phyloP scores from a whole-genome alignment of 1,139 yeast species.

The Taphrina pruni region DNA sequence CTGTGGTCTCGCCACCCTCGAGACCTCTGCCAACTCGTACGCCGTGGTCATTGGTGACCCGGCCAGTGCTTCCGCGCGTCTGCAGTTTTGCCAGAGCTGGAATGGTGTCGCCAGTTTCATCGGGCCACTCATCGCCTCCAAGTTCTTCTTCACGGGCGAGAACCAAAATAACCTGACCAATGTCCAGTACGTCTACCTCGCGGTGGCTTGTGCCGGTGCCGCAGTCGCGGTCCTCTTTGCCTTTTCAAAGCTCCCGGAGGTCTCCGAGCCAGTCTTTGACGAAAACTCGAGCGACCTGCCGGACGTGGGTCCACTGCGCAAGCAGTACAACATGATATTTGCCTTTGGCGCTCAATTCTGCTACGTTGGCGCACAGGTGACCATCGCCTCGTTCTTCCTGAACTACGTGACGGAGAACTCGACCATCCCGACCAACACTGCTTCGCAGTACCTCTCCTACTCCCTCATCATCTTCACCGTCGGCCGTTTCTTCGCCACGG shows the following conservation, averaged over 20 bases:
- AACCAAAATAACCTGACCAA: constrained; percentile 36
- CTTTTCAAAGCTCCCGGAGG: constrained; percentile 40
- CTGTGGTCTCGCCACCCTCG: constrained; percentile 42
- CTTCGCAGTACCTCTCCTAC: constrained; percentile 37
- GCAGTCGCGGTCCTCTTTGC: constrained; percentile 39
- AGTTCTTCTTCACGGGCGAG: constrained; percentile 37
- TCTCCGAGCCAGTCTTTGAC: constrained; percentile 41
- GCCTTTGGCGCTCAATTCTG: constrained; percentile 42
- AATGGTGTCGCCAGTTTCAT: constrained; percentile 42
- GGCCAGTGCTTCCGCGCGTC: constrained; percentile 38
- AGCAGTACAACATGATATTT: constrained; percentile 41
- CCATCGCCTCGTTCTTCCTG: constrained; percentile 41
- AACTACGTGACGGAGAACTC: constrained; percentile 38
- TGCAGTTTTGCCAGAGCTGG: constrained; percentile 41
- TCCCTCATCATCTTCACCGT: constrained; percentile 42
- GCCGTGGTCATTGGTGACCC: constrained; percentile 42
- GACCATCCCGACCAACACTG: constrained; percentile 16
- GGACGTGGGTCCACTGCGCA: constrained; percentile 37
- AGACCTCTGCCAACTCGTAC: constrained; percentile 42
- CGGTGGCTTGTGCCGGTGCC: constrained; percentile 41
- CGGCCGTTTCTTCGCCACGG: constrained; percentile 43
- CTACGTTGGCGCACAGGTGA: constrained; percentile 42
- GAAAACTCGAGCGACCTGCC: constrained; percentile 13
- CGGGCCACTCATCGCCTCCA: constrained; percentile 43
- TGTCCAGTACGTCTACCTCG: constrained; percentile 43